Conservation (phyloP, 2,329 filamentous ascomycete genomes). For the Colletotrichum abscissum region DNA sequence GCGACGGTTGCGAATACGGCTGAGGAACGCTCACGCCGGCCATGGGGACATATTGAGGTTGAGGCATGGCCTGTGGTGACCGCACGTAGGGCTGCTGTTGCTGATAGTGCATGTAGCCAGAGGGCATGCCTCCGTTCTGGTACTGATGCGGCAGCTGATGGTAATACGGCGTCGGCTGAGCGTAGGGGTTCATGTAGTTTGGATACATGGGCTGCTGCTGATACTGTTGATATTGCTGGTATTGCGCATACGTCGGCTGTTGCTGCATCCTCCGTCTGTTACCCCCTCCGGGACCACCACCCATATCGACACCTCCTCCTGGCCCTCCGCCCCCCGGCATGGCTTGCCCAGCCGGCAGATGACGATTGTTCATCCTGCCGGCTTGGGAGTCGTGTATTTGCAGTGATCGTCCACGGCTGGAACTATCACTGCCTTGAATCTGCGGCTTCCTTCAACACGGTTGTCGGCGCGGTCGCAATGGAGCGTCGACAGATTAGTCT, state of each 20-base stretch:
- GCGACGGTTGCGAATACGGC: constrained; percentile 63
- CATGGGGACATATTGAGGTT: constrained; percentile 66
- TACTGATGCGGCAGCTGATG: constrained; percentile 70
- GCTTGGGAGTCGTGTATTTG: constrained; percentile 60
- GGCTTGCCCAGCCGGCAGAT: constrained; percentile 81
- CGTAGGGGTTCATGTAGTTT: constrained; percentile 63
- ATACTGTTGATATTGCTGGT: constrained; percentile 39
- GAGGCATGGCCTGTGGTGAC: constrained; percentile 64
- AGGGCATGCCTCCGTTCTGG: constrained; percentile 61
- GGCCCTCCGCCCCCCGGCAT: constrained; percentile 57
- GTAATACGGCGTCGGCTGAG: constrained; percentile 55
- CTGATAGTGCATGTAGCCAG: constrained; percentile 61
- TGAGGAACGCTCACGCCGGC: constrained; percentile 57
- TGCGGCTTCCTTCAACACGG: constrained; percentile 24
- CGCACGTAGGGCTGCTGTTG: constrained; percentile 53
- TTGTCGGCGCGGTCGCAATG: constrained; percentile 26
- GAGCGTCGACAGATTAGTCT: constrained; percentile 27
- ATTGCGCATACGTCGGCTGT: constrained; percentile 48
- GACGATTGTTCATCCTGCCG: constrained; percentile 82
- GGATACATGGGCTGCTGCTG: constrained; percentile 56
- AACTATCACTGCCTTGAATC: constrained; percentile 34
- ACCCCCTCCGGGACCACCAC: constrained; percentile 44
- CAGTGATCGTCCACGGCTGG: constrained; percentile 38
- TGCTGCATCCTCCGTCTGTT: constrained; percentile 51
- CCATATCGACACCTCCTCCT: constrained; percentile 45